A percentile compares a stretch with the other conserved stretches of the same genome.
These are phyloP conservation scores for Sporothrix schenckii DNA, from an alignment of 2,329 filamentous ascomycete genomes.

Conservation along the genomic window DNA sequence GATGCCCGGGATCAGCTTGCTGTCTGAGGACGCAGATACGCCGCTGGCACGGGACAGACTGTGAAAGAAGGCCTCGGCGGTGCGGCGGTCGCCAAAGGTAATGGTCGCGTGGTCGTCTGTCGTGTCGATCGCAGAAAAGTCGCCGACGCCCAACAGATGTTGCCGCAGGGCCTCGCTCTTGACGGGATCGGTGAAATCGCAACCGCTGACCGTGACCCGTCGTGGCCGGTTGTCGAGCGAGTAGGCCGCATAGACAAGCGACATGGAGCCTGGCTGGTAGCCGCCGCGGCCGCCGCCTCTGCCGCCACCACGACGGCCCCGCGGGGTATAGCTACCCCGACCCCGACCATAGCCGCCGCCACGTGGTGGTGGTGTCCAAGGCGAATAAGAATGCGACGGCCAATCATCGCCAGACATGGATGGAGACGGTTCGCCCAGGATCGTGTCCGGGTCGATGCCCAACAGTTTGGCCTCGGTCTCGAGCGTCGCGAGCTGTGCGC, in stretches of 20 bases:
- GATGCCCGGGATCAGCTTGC: constrained; percentile 63
- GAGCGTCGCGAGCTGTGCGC: constrained; percentile 70
- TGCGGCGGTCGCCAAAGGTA: constrained; percentile 68
- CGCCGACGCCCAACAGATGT: constrained; percentile 67
- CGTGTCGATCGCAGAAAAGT: constrained; percentile 62
- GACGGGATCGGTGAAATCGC: constrained; percentile 63
- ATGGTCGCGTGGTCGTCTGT: constrained; percentile 55
- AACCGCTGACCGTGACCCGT: constrained; percentile 65
- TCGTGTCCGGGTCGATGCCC: constrained; percentile 64
- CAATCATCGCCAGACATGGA: constrained; percentile 40
- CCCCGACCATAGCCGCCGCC: constrained; percentile 46
- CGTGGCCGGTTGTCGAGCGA: constrained; percentile 77
- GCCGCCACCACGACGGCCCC: constrained; percentile 46
- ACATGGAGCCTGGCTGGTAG: constrained; percentile 46
- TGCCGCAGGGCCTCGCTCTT: constrained; percentile 72
- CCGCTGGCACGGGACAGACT: constrained; percentile 44
- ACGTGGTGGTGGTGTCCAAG: constrained; percentile 28
- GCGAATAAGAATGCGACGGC: constrained; percentile 43
- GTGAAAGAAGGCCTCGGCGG: constrained; percentile 70
- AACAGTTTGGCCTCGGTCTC: constrained; percentile 72
- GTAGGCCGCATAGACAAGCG: constrained; percentile 62
- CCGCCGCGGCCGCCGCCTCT: constrained; percentile 47
- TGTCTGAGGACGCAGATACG: constrained; percentile 39
- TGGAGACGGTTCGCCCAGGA: constrained; percentile 33
- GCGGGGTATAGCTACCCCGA: background rate